Percentiles rank a stretch among this genome's conserved stretches.
phyloP scores from a whole-genome alignment of 164 flowering plant genomes.

The Berberis vulgaris region DNA sequence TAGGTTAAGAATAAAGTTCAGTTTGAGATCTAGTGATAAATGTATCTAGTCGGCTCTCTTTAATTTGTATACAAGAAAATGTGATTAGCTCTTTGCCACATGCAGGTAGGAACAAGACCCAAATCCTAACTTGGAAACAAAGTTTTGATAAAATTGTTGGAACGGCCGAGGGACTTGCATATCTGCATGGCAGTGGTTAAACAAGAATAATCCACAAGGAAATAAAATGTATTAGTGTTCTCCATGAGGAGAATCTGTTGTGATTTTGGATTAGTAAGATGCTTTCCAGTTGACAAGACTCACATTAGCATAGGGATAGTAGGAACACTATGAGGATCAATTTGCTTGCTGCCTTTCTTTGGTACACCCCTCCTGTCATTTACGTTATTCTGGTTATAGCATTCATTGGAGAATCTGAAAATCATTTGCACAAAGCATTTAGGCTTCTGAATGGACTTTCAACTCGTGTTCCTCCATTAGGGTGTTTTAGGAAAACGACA shows the following conservation, averaged over 20 bases:
- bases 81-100: not conserved
- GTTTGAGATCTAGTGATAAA: too few species aligned
- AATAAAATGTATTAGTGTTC: conserved; percentile 55
- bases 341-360: too few species aligned
- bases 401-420: too few species aligned
- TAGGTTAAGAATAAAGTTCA: not conserved
- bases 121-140: conserved; percentile 47
- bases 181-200: conserved; percentile 50
- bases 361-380: too few species aligned
- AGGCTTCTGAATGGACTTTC: too few species aligned
- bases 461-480: too few species aligned
- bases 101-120: conserved; percentile 33
- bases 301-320: conserved; percentile 77
- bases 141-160: conserved; percentile 46
- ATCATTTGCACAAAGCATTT: too few species aligned
- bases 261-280: not conserved
- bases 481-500: too few species aligned
- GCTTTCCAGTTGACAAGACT: conserved; percentile 12
- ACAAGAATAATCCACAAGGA: conserved; percentile 65
- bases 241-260: conserved; percentile 1
- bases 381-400: too few species aligned
- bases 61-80: too few species aligned
- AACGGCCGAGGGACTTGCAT: conserved; percentile 68
- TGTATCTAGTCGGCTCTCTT: too few species aligned
- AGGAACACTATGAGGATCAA: conserved; percentile 63